These are phyloP conservation scores for Penicillium thymicola DNA, from an alignment of 2,329 filamentous ascomycete genomes.

Conservation along the genomic window DNA sequence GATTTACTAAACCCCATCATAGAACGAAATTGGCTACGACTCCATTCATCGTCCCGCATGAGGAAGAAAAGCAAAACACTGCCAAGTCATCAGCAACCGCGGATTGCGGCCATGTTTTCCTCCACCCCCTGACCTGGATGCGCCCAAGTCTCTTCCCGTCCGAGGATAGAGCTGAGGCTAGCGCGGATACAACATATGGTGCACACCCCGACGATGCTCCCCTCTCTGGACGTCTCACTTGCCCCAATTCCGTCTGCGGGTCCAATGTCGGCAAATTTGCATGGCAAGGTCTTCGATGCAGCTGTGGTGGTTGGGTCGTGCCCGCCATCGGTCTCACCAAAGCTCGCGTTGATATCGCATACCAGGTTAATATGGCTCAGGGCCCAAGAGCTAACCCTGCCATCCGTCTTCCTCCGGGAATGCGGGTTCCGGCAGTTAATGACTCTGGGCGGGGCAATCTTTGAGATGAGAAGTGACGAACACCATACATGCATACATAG, in stretches of 20 bases:
- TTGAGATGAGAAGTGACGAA: slow-evolving; percentile 11
- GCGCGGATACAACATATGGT: slow-evolving; percentile 16
- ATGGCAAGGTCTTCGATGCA: slow-evolving; percentile 94
- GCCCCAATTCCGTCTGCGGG: slow-evolving; percentile 73
- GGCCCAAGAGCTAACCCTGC: slow-evolving; percentile 21
- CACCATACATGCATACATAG: slow-evolving; percentile 9
- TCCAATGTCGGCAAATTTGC: slow-evolving; percentile 88
- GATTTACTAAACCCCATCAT: slow-evolving; percentile 9
- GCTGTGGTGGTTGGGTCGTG: slow-evolving; percentile 84
- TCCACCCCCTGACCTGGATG: slow-evolving; percentile 97
- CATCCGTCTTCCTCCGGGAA: slow-evolving; percentile 41
- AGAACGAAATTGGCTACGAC: slow-evolving; percentile 62
- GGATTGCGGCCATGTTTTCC: slow-evolving; percentile 78
- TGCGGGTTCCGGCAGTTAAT: slow-evolving; percentile 23
- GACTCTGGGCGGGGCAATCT: slow-evolving; percentile 25
- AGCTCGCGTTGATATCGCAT: slow-evolving; percentile 74
- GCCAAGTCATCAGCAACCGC: slow-evolving; percentile 26
- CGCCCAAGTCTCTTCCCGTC: slow-evolving; percentile 62
- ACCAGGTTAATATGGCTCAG: slow-evolving; percentile 21
- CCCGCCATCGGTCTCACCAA: slow-evolving; percentile 85
- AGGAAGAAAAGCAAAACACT: slow-evolving; percentile 28
- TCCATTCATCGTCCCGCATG: slow-evolving; percentile 66
- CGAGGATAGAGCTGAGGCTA: slow-evolving; percentile 7
- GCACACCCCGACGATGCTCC: slow-evolving; percentile 61
- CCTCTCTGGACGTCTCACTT: slow-evolving; percentile 79